Conservation (phyloP, 1,284 basidiomycete genomes). For the Polyporus tsugae region DNA sequence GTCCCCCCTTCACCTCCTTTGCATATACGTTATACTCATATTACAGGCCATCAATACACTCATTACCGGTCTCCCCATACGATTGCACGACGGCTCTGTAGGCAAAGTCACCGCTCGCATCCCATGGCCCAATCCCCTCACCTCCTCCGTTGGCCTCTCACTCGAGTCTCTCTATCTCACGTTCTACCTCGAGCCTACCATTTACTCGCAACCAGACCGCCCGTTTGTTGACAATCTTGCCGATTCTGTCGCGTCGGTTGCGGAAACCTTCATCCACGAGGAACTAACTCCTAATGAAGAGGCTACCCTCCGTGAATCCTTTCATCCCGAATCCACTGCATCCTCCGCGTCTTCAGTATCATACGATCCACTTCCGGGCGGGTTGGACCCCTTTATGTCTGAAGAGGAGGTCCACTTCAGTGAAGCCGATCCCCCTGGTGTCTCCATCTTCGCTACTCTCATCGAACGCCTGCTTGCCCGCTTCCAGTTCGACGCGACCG, state of each 20-base stretch:
- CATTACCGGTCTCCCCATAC: constrained; percentile 74
- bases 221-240: constrained; percentile 58
- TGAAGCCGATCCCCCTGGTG: constrained; percentile 72
- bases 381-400: constrained; percentile 63
- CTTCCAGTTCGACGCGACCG: constrained; percentile 80
- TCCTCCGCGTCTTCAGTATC: constrained; percentile 40
- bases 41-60: constrained; percentile 82
- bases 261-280: constrained; percentile 86
- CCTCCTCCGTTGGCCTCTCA: constrained; percentile 74
- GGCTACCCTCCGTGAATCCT: constrained; percentile 74
- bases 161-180: constrained; percentile 68
- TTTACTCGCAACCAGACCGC: constrained; percentile 26
- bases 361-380: constrained; percentile 56
- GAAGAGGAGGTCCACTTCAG: constrained; percentile 47
- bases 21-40: constrained; percentile 19
- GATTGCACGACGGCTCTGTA: constrained; percentile 76
- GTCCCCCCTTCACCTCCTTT: constrained; percentile 40
- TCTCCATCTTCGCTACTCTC: constrained; percentile 85
- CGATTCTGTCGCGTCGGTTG: constrained; percentile 81
- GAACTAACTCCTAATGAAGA: constrained; percentile 81
- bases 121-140: constrained; percentile 79
- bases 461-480: constrained; percentile 86
- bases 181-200: constrained; percentile 57
- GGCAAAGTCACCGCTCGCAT: constrained; percentile 79
- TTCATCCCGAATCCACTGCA: constrained; percentile 53